A percentile compares a stretch with the other conserved stretches of the same genome.
phyloP scores from a whole-genome alignment of 78 protist genomes.

The slime mould (Dictyostelium discoideum) region DNA sequence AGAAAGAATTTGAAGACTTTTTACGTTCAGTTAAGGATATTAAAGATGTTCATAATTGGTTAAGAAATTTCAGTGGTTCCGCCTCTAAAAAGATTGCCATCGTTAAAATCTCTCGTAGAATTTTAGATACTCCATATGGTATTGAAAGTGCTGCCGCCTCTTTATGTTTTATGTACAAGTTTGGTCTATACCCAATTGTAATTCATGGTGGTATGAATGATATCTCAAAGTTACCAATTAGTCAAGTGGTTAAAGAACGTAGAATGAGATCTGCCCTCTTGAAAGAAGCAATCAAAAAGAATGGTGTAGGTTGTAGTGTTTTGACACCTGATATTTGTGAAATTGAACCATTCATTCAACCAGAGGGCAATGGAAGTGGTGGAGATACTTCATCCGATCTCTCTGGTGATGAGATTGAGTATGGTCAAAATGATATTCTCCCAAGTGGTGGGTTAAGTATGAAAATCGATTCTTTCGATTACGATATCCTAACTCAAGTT shows the following conservation, averaged over 20 bases:
- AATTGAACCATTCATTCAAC: slow-evolving; percentile 37
- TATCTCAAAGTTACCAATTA: slow-evolving; percentile 10
- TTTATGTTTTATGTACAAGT: slow-evolving; percentile 61
- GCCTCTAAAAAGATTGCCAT: slow-evolving; percentile 51
- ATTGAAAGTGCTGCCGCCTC: slow-evolving; percentile 47
- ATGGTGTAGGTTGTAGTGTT: slow-evolving; percentile 66
- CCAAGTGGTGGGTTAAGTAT: slow-evolving; percentile 52
- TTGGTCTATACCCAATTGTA: slow-evolving; percentile 52
- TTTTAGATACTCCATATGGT: slow-evolving; percentile 51
- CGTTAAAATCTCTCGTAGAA: slow-evolving; percentile 46
- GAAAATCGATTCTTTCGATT: slow-evolving; percentile 50
- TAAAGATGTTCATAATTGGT: slow-evolving; percentile 64
- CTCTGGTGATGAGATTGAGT: slow-evolving; percentile 42
- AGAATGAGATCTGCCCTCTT: slow-evolving; percentile 5
- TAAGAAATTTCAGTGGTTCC: slow-evolving; percentile 25
- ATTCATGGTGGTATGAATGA: slow-evolving; percentile 75
- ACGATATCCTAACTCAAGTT: slow-evolving; percentile 39
- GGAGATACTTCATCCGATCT: background rate
- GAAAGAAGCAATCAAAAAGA: slow-evolving; percentile 60
- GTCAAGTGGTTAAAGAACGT: slow-evolving; percentile 53
- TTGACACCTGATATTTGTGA: slow-evolving; percentile 50
- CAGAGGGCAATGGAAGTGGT: background rate
- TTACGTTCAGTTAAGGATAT: slow-evolving; percentile 59
- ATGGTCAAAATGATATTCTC: slow-evolving; percentile 2
- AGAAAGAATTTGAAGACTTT: slow-evolving; percentile 65